Conservation (phyloP, 2,329 filamentous ascomycete species). For the Calonectria leucothoes region DNA sequence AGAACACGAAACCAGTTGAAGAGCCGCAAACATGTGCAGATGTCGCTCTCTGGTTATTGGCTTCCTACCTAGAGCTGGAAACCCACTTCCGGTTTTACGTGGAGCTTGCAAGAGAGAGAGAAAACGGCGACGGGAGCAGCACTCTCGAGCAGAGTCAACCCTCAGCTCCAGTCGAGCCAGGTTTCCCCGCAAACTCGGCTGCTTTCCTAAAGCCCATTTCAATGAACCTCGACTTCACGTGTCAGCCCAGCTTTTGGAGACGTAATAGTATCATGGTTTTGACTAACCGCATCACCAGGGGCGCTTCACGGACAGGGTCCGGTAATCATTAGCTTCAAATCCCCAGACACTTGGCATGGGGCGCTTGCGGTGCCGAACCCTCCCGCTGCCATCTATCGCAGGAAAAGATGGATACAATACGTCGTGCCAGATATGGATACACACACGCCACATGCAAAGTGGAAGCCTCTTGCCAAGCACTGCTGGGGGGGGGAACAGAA, state of each 20-base stretch:
- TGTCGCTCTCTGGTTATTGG: too few species aligned
- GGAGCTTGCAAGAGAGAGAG: not conserved
- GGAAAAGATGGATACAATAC: constrained; percentile 4
- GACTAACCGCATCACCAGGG: constrained; percentile 37
- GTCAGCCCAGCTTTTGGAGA: constrained; percentile 33
- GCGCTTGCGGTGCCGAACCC: constrained; percentile 27
- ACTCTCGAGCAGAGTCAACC: constrained; percentile 10
- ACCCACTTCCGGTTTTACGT: not conserved
- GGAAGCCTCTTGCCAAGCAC: not conserved
- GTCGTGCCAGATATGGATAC: constrained; percentile 17
- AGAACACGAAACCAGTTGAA: too few species aligned
- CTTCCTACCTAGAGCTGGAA: not conserved
- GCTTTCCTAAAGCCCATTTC: constrained; percentile 19
- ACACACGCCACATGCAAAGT: constrained; percentile 16
- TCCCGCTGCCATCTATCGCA: constrained; percentile 30
- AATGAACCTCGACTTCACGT: constrained; percentile 35
- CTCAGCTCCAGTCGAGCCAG: constrained; percentile 37
- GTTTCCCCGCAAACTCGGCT: constrained; percentile 42
- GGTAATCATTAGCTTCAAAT: constrained; percentile 33
- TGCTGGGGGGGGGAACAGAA: not conserved
- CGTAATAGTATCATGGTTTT: constrained; percentile 40
- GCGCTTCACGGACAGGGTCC: constrained; percentile 24
- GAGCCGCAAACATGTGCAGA: not conserved
- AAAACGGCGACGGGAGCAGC: not conserved
- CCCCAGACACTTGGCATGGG: constrained; percentile 34